Base-by-base conservation (phyloP, 345 rosid genomes). In the Pugionium cornutum region DNA sequence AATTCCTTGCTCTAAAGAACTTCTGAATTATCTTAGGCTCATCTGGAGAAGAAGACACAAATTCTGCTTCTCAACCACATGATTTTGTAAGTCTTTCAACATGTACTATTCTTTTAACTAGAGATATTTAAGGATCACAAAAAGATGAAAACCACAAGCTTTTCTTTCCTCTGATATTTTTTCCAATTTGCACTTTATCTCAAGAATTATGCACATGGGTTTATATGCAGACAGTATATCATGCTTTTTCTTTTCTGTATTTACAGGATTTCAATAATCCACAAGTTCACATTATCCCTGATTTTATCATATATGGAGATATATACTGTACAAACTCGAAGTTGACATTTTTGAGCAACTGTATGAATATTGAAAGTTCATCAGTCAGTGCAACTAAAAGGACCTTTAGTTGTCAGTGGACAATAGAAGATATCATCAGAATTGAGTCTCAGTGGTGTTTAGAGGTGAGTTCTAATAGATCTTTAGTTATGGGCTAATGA, bases 381-480 rank as follows among this genome's bases (percentile, higher is more conserved):
- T 78, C 73, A 60, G 68, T 63, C 73, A 85, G 65, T 74, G 77
- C 74, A 47, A 72, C 72, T 56, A 49, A 62, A 53, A 58, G 41
- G 50, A 71, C 68, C 30, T 79, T 82, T 66, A 71, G 77, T 49
- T 77, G 62, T 63, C 72, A 68, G 67, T 85, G 90, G 90, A 46
- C 64, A 39, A 52, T 76, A 60, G 82, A 44, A 55, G 85, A 87
- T 59, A 61, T 87, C 58, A 53, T 79, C 66, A 80, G 46, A 53
- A 79, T 87, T 62, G 79, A 78, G 67, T 79, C 85, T 44, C 64
- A 73, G 69, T 87, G 90, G 94, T 62, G 49, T 63, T 64, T 48
- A 51, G 56, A 40, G 79, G 90, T 83, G 78, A 77, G 88, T 69
- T 65, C 63, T 47, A 53, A 41, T 57, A 47, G 34, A 31, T 41